Percentiles rank a stretch among this genome's conserved stretches.
Evolutionary conservation across 1,139 yeast species (phyloP).

Genomic region (Pichiaceae sp.): DNA sequence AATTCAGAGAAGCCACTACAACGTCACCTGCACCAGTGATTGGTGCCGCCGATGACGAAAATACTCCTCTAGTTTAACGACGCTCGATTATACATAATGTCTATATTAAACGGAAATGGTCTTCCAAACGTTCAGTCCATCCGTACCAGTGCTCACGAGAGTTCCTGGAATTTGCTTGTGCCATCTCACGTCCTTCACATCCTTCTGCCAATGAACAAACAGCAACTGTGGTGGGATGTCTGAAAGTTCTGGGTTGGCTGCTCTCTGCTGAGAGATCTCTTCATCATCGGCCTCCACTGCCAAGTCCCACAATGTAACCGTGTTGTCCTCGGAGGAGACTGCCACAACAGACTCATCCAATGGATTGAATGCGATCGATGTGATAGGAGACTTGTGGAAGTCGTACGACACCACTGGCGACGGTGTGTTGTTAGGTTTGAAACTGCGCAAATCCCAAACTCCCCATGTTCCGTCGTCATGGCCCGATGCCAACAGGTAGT

Average conservation of each 20-base stretch:
- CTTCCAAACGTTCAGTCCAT: slow-evolving; percentile 92
- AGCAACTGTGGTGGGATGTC: slow-evolving; percentile 93
- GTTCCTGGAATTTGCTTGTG: slow-evolving; percentile 96
- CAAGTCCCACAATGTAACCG: slow-evolving; percentile 95
- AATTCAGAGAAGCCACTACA: not conserved
- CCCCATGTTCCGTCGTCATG: slow-evolving; percentile 98
- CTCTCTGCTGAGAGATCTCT: slow-evolving; percentile 72
- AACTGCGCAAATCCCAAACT: slow-evolving; percentile 93
- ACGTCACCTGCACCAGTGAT: not conserved
- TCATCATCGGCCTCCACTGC: slow-evolving; percentile 97
- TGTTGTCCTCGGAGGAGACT: slow-evolving; percentile 92
- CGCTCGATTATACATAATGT: too few species aligned
- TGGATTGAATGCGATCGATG: slow-evolving; percentile 92
- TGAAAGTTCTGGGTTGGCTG: slow-evolving; percentile 67
- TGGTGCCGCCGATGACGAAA: not conserved
- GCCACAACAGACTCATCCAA: slow-evolving; percentile 92
- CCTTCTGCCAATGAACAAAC: slow-evolving; percentile 97
- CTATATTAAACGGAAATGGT: slow-evolving; percentile 70
- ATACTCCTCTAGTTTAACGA: not conserved
- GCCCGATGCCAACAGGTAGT: slow-evolving; percentile 86
- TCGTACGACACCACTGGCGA: slow-evolving; percentile 82
- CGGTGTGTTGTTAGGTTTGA: slow-evolving; percentile 43
- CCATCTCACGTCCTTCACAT: slow-evolving; percentile 97
- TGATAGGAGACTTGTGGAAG: slow-evolving; percentile 90
- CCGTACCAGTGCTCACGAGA: slow-evolving; percentile 89